These are phyloP conservation scores for Dictyostelium intermedium DNA, from an alignment of 78 protist species.

Conservation along the genomic window DNA sequence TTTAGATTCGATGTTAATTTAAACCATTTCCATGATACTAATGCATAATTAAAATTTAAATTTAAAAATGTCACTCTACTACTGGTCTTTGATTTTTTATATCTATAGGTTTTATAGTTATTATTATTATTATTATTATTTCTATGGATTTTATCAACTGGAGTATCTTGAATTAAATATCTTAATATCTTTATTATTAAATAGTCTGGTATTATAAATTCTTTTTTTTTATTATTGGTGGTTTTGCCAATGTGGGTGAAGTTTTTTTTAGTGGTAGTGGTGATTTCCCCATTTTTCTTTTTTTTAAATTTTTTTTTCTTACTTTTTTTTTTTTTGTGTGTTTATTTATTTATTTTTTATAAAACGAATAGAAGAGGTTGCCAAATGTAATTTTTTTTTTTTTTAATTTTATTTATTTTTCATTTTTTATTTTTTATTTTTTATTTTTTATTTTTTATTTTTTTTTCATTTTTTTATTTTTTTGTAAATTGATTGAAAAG, in stretches of 20 bases:
- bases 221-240: background rate
- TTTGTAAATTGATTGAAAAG: background rate
- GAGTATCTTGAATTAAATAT: background rate
- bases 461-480: too few relatives aligned
- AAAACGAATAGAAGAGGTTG: background rate
- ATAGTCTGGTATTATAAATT: background rate
- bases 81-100: background rate
- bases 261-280: background rate
- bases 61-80: background rate
- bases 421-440: too few relatives aligned
- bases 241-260: background rate
- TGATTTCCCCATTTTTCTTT: background rate
- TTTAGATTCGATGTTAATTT: background rate
- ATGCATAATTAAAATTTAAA: background rate
- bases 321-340: background rate
- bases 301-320: too few relatives aligned
- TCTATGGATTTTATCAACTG: background rate
- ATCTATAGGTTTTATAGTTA: background rate
- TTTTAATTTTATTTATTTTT: too few relatives aligned
- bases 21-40: conserved; percentile 1
- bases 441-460: too few relatives aligned
- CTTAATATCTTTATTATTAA: background rate
- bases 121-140: background rate
- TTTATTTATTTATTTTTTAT: too few relatives aligned
- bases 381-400: too few relatives aligned